Evolutionary conservation across 2,329 filamentous ascomycete genomes (phyloP), one percentile per base, ranked within the genome.

Genomic region (Neonectria punicea): DNA sequence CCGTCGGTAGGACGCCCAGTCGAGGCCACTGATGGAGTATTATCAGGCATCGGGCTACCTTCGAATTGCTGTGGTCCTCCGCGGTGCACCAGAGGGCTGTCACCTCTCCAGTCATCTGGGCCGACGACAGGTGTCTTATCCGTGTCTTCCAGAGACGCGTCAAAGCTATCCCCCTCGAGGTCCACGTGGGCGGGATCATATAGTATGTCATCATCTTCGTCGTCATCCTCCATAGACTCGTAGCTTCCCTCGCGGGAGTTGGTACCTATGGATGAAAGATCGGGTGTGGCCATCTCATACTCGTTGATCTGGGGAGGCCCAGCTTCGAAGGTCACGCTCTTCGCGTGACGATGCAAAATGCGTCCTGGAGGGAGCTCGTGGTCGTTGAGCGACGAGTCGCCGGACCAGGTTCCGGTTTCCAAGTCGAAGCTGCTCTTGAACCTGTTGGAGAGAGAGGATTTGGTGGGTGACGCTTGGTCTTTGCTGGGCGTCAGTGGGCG

Each of bases 81-180:
- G 16, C 73, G 74, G 30, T 71, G 70, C n/a, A 76, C 72, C 58
- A 79, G 72, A 8, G 88, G 73, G 84, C 89, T 77, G 81, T 93
- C 81, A 82, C 94, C 92, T 68, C 92, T 90, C 96, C 96, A 99
- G 77, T 98, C 94, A 74, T 98, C 96, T 1, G 96, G 96, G 22
- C 97, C 88, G n/a, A 99, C 95, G 11, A 99, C 96, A 0, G 96
- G 96, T 1, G 96, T 98, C 84, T 98, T 98, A 75, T 97, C 93
- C 5, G 93, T 95, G 75, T 98, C 95, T 80, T 98, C 95, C 1
- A 98, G 86, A 7, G 94, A 97, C 14, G 93, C 95, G 79, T 98
- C 95, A 72, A 98, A 98, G 81, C 95, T 98, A 76, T 98, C 95
- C 46, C 95, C 93, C 63, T 83, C 81, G 28, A 79, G 71, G 20